Percentiles rank a stretch among this genome's conserved stretches.
Conservation (phyloP, 2,329 filamentous ascomycete genomes). For the Sordariomycetes sp. region DNA sequence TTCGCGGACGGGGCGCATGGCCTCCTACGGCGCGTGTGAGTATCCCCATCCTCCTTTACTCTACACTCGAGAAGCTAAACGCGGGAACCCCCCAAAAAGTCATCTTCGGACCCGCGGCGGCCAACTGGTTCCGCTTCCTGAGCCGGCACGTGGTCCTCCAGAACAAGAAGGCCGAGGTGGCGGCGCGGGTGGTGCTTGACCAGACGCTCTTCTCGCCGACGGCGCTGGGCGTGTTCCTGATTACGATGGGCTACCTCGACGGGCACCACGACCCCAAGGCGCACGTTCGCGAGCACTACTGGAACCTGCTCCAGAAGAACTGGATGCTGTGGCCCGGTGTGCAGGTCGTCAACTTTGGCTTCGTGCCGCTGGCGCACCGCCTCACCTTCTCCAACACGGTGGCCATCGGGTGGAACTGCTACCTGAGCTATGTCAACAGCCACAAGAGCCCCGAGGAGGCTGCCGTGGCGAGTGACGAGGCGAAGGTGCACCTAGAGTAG, state of each 20-base stretch:
- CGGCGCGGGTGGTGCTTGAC: slow-evolving; percentile 67
- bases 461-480: not conserved
- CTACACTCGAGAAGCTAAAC: not conserved
- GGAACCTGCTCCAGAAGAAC: slow-evolving; percentile 63
- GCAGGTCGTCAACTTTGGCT: slow-evolving; percentile 76
- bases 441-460: slow-evolving; percentile 11
- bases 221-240: slow-evolving; percentile 71
- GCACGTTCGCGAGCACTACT: slow-evolving; percentile 61
- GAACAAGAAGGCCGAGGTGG: slow-evolving; percentile 54
- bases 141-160: slow-evolving; percentile 53
- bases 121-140: slow-evolving; percentile 76
- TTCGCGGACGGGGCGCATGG: slow-evolving; percentile 63
- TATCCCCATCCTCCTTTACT: slow-evolving; percentile 8
- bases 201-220: slow-evolving; percentile 75
- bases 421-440: slow-evolving; percentile 48
- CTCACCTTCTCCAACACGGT: slow-evolving; percentile 80
- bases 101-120: slow-evolving; percentile 79
- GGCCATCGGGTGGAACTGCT: slow-evolving; percentile 53
- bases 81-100: slow-evolving; percentile 27
- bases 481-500: not conserved
- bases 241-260: slow-evolving; percentile 74
- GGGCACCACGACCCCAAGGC: slow-evolving; percentile 39
- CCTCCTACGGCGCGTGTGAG: slow-evolving; percentile 63
- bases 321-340: slow-evolving; percentile 81
- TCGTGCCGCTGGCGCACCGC: slow-evolving; percentile 71